These are phyloP conservation scores for Tuber indicum DNA, from an alignment of 495 filamentous ascomycete genomes.

Conservation along the genomic window DNA sequence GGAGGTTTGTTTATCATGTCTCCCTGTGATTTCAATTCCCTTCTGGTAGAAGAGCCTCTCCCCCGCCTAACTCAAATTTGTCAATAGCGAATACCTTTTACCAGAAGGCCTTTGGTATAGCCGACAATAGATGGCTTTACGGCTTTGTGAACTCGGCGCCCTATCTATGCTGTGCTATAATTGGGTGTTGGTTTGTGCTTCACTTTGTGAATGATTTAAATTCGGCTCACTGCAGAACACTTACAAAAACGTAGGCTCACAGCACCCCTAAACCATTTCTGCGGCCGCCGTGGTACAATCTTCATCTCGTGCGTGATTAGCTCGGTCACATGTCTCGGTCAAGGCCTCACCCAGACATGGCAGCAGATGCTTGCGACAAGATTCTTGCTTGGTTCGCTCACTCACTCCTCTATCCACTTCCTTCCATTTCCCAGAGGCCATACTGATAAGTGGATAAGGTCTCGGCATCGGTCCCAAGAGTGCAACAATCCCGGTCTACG, in stretches of 20 bases:
- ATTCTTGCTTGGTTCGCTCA: slow-evolving; percentile 44
- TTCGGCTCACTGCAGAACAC: not conserved
- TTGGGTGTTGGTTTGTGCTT: slow-evolving; percentile 63
- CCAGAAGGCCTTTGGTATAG: slow-evolving; percentile 58
- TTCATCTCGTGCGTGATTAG: slow-evolving; percentile 59
- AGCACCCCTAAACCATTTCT: slow-evolving; percentile 53
- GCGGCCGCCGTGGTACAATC: slow-evolving; percentile 56
- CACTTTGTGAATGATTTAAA: not conserved
- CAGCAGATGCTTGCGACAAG: slow-evolving; percentile 50
- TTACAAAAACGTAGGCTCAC: slow-evolving; percentile 49
- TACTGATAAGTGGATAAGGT: slow-evolving; percentile 50
- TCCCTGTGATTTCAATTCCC: not conserved
- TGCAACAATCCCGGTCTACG: slow-evolving; percentile 70
- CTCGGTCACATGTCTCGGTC: slow-evolving; percentile 65
- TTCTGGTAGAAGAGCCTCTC: not conserved
- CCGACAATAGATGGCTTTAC: slow-evolving; percentile 49
- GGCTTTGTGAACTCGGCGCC: slow-evolving; percentile 62
- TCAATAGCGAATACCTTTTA: slow-evolving; percentile 64
- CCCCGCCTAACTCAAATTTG: not conserved
- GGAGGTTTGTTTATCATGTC: slow-evolving; percentile 22
- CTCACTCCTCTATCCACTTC: slow-evolving; percentile 58
- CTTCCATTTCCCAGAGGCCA: slow-evolving; percentile 52
- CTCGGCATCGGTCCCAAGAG: slow-evolving; percentile 76
- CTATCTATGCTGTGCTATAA: slow-evolving; percentile 69
- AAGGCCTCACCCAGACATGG: slow-evolving; percentile 65